Evolutionary conservation across 768 basidiomycete genomes (phyloP), one percentile per base, ranked within the genome.

Genomic region (Boletus barrowsii): DNA sequence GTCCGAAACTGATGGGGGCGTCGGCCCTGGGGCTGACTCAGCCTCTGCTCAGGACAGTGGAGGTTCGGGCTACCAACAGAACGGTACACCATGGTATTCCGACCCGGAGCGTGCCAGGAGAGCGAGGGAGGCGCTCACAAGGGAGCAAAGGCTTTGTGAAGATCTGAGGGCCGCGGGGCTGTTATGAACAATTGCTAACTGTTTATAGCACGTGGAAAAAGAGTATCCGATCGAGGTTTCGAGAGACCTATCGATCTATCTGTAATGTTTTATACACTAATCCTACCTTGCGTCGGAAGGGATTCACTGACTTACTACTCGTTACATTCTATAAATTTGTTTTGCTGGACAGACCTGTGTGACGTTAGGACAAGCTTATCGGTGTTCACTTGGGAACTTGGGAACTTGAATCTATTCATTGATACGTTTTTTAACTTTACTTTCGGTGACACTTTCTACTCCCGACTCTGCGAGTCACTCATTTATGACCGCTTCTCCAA

Each of bases 101-200:
- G 75, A 80, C 61, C 71, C 77, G 13, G 70, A 79, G 45, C 72
- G 74, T 15, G 75, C 73, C 42, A 74, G 73, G 24, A 68, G 73
- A 36, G 59, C 80, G 33, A 74, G 75, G 42, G 73, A 76, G 42
- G 81, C 79, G 22, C 62, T 82, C 14, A 76, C 69, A 55, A 77
- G 77, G 46, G 87, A 90, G 52, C 76, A 76, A 50, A 75, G 80
- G 51, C 68, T 89, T 56, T 80, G 83, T 54, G 73, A 75, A 4
- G 82, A 84, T 61, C 71, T 90, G 58, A 77, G 85, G 56, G 77
- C 75, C 39, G 87, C 86, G 10, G 87, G 87, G 41, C 72, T 90
- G 49, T 60, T 90, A 35, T 89, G 68, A 60, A 39, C n/a, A 10
- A 24, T 46, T 24, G 9, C n/a, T 49, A 29, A 29, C 29, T 24